phyloP scores from a whole-genome alignment of 108 stramenopile species.

The Fistulifera solaris region DNA sequence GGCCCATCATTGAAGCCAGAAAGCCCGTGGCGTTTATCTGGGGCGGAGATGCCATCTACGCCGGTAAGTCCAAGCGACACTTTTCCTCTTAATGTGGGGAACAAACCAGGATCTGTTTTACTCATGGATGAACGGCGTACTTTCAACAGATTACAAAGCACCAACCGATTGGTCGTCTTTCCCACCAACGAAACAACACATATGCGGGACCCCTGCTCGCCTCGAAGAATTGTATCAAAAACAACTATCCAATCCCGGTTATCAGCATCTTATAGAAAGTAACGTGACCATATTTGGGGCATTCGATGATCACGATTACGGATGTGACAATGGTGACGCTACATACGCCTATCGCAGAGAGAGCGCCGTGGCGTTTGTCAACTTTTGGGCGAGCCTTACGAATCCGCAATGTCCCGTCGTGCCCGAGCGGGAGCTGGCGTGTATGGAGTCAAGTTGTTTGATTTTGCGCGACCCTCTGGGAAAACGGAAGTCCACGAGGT shows the following conservation, averaged over 20 bases:
- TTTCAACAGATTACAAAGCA: not conserved
- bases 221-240: constrained; percentile 29
- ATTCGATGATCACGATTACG: constrained; percentile 71
- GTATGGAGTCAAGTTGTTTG: constrained; percentile 61
- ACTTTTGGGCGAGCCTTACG: constrained; percentile 36
- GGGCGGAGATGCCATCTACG: constrained; percentile 72
- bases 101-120: not conserved
- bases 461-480: constrained; percentile 30
- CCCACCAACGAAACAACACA: constrained; percentile 32
- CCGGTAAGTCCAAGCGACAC: constrained; percentile 17
- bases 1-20: constrained; percentile 39
- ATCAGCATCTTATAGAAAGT: constrained; percentile 28
- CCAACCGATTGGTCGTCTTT: constrained; percentile 20
- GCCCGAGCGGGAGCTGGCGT: constrained; percentile 35
- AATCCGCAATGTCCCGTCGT: constrained; percentile 39
- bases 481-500: constrained; percentile 22
- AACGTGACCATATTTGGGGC: constrained; percentile 46
- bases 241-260: constrained; percentile 30
- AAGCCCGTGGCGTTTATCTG: constrained; percentile 50
- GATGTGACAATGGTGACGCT: constrained; percentile 49
- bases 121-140: not conserved
- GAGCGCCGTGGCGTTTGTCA: constrained; percentile 43
- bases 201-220: constrained; percentile 36
- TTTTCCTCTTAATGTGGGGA: constrained; percentile 1
- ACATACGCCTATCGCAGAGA: constrained; percentile 30